Evolutionary conservation across 2,329 filamentous ascomycete genomes (phyloP), one percentile per base, ranked within the genome.

Genomic region (Trichoderma asperellum): DNA sequence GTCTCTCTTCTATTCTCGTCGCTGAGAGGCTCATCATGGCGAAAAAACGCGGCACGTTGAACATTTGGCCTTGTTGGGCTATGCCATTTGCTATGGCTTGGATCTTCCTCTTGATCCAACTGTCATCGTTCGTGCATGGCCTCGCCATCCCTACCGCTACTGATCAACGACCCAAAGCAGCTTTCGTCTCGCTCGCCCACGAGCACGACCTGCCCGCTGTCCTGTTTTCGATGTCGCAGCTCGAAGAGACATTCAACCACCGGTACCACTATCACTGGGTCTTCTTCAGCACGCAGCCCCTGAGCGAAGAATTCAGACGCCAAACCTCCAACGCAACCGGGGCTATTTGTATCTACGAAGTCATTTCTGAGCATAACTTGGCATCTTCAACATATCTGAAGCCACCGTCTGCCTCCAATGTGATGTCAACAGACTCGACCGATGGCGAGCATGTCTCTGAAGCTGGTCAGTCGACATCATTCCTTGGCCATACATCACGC

Each of bases 211-310:
- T 80, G 27, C 64, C 73, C 14, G 73, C 73, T 40, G 71, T 79
- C 32, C 72, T 80, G 55, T 76, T 73, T 27, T 78, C 78, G 21
- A 77, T 96, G 83, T 80, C 80, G 35, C 91, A 96, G 75, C 71
- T 81, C 3, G 79, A 82, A 68, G 72, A 76, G 5, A 75, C 75
- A 1, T 96, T 92, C 90, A 96, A 96, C 76, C 82, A 83, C 76
- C 93, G 92, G 72, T 91, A 93, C 83, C 91, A 91, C 75, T 96
- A 96, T 76, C 91, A 93, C 56, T 96, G 93, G 91, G 90, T 92
- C 53, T 95, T 96, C 81, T 93, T 96, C 85, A 96, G 94, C 79
- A 89, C 93, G 74, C 87, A 90, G 64, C 89, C 90, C 4, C 94
- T 96, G 77, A 90, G 89, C 4, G 88, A 92, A 10, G 88, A 91